These are phyloP conservation scores for Candida boidinii DNA, from an alignment of 805 yeast species.

Conservation along the genomic window DNA sequence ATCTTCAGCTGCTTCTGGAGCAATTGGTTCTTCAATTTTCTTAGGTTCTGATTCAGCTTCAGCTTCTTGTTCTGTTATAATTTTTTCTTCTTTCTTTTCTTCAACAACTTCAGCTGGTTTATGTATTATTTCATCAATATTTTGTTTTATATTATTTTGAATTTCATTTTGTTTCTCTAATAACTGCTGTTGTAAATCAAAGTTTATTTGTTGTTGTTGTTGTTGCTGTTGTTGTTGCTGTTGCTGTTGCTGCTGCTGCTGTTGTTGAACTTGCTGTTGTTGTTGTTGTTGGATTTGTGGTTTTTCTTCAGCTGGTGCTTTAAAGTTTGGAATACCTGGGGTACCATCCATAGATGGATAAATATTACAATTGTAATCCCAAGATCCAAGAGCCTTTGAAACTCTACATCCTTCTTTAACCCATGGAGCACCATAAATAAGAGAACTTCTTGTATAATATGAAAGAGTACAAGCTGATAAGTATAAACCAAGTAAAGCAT, in stretches of 20 bases:
- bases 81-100: constrained; percentile 6
- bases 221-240: too few species aligned
- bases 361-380: constrained; percentile 84
- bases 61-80: constrained; percentile 1
- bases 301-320: too few species aligned
- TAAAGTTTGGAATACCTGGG: too few species aligned
- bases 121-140: background rate
- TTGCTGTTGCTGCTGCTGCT: background rate
- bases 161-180: too few species aligned
- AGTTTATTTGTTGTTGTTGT: too few species aligned
- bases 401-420: constrained; percentile 56
- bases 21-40: background rate
- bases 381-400: constrained; percentile 49
- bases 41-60: background rate
- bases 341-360: constrained; percentile 28
- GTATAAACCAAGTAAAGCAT: constrained; percentile 37
- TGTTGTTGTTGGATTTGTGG: too few species aligned
- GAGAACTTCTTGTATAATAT: constrained; percentile 57
- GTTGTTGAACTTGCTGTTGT: background rate
- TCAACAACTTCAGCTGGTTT: constrained; percentile 8
- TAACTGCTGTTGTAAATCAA: too few species aligned
- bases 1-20: background rate
- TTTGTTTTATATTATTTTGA: too few species aligned
- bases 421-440: constrained; percentile 78
- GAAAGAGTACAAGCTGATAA: constrained; percentile 41